Percentiles rank a stretch among this genome's conserved stretches.
Evolutionary conservation across 805 yeast genomes (phyloP).

Genomic region (Ascoidea rubescens): DNA sequence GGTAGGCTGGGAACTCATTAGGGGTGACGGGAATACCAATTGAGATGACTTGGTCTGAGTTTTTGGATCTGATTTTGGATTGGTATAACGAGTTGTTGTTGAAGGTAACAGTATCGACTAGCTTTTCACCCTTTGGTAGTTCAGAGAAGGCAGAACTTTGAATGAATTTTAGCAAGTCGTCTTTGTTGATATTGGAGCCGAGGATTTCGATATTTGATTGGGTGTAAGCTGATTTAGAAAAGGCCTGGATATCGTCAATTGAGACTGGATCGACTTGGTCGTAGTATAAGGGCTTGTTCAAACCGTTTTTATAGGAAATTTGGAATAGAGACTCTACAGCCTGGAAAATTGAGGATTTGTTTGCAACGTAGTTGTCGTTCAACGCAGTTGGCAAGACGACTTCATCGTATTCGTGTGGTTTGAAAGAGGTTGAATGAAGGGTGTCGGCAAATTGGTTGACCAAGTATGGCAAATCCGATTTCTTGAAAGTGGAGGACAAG

Average conservation of each 20-base stretch:
- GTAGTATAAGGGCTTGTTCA: constrained; percentile 71
- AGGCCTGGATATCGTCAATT: constrained; percentile 50
- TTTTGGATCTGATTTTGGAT: constrained; percentile 52
- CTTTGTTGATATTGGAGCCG: constrained; percentile 61
- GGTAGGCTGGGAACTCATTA: constrained; percentile 49
- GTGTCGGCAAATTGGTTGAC: constrained; percentile 76
- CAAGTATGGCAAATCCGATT: constrained; percentile 82
- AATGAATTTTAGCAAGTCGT: constrained; percentile 56
- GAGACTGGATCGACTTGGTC: constrained; percentile 48
- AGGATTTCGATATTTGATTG: constrained; percentile 56
- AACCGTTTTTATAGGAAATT: constrained; percentile 72
- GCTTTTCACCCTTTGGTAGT: constrained; percentile 47
- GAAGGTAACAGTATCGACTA: constrained; percentile 22
- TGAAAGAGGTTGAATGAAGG: constrained; percentile 54
- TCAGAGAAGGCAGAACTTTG: constrained; percentile 48
- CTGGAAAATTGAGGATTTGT: constrained; percentile 34
- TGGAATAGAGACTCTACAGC: constrained; percentile 74
- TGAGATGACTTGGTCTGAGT: constrained; percentile 50
- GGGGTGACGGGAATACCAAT: constrained; percentile 69
- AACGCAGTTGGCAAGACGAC: constrained; percentile 66
- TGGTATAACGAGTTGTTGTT: constrained; percentile 43
- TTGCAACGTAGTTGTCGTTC: constrained; percentile 44
- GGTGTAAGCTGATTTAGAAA: constrained; percentile 55
- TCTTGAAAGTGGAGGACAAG: constrained; percentile 69
- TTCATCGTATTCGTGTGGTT: constrained; percentile 76